Percentiles rank a stretch among this genome's conserved stretches.
These are phyloP conservation scores for Xerocomellus chrysenteron DNA, from an alignment of 768 basidiomycete genomes.

Conservation along the genomic window DNA sequence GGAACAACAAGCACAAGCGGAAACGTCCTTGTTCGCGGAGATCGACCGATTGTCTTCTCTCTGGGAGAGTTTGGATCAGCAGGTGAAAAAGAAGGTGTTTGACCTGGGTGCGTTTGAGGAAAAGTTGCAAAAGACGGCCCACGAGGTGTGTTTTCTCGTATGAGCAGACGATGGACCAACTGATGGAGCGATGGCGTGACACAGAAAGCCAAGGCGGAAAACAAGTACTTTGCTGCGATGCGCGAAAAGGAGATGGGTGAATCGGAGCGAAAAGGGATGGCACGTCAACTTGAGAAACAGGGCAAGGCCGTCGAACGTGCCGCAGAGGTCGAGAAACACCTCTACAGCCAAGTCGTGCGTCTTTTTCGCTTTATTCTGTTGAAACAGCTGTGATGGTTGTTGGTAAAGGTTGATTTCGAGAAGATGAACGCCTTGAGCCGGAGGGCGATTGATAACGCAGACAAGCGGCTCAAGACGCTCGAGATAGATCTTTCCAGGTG, in stretches of 20 bases:
- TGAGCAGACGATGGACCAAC: too few relatives aligned
- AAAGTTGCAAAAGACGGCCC: conserved; percentile 55
- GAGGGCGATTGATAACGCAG: conserved; percentile 28
- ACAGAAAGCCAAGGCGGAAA: conserved; percentile 94
- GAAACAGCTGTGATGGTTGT: background rate
- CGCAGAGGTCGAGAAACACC: conserved; percentile 59
- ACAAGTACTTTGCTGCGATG: conserved; percentile 91
- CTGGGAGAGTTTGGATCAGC: conserved; percentile 82
- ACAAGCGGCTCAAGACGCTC: conserved; percentile 28
- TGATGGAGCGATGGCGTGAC: background rate
- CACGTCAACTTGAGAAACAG: conserved; percentile 58
- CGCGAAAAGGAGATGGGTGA: conserved; percentile 85
- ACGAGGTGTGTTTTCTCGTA: conserved; percentile 57
- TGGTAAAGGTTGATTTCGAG: conserved; percentile 40
- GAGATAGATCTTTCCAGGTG: conserved; percentile 36
- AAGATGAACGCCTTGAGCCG: conserved; percentile 41
- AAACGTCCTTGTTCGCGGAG: conserved; percentile 77
- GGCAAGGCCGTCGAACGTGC: conserved; percentile 64
- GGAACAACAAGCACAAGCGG: conserved; percentile 63
- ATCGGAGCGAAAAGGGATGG: conserved; percentile 64
- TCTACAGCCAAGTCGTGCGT: conserved; percentile 61
- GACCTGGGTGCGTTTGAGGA: conserved; percentile 78
- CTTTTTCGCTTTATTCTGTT: background rate
- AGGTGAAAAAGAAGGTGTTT: conserved; percentile 82
- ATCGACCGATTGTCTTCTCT: conserved; percentile 82